Evolutionary conservation across 1,284 basidiomycete genomes (phyloP).

Genomic region (Ceratobasidium sp.): DNA sequence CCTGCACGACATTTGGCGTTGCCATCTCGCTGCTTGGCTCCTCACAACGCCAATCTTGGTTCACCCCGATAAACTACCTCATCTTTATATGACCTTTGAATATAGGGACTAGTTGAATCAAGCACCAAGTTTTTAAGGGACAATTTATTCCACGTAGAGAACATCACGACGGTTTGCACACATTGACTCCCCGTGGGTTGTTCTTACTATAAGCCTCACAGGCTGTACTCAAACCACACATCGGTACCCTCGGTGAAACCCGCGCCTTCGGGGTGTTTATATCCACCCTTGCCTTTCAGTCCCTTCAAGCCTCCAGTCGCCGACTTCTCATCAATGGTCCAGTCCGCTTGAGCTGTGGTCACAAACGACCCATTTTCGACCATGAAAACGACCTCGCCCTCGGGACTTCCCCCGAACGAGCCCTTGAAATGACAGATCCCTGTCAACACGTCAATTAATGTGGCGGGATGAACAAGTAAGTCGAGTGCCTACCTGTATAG

Average conservation of each 20-base stretch:
- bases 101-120: no score
- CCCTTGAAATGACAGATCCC: constrained; percentile 36
- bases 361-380: constrained; percentile 21
- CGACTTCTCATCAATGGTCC: constrained; percentile 34
- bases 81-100: no score
- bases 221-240: constrained; percentile 19
- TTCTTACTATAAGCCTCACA: no score
- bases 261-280: constrained; percentile 4
- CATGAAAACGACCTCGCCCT: constrained; percentile 38
- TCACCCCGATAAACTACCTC: no score
- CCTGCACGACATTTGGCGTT: no score
- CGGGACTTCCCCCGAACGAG: constrained; percentile 31
- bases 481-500: constrained; percentile 12
- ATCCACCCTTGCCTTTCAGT: constrained; percentile 36
- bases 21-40: no score
- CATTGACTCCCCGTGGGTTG: no score
- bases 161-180: no score
- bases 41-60: no score
- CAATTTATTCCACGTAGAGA: no score
- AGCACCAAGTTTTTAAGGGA: no score
- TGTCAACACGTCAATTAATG: neutral
- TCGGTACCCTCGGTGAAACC: neutral
- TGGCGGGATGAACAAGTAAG: neutral
- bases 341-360: constrained; percentile 21
- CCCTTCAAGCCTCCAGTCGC: constrained; percentile 36